phyloP scores from a whole-genome alignment of 805 yeast genomes.

The Pichia nanzhaoensis region DNA sequence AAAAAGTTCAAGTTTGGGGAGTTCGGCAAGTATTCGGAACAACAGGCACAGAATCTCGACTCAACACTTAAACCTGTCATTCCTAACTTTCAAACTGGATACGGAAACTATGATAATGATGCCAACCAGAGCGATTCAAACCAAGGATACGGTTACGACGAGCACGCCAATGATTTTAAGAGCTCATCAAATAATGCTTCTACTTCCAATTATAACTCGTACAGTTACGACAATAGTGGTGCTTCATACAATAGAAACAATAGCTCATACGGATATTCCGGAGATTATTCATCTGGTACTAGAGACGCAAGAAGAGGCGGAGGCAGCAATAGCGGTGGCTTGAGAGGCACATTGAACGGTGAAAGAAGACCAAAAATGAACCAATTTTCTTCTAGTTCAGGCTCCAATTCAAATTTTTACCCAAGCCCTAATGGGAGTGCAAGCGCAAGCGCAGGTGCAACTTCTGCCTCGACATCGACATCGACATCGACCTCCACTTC shows the following conservation, averaged over 20 bases:
- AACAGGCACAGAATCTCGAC: conserved; percentile 21
- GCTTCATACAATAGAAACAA: neutral
- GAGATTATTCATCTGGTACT: neutral
- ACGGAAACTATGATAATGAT: conserved; percentile 9
- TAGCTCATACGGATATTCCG: neutral
- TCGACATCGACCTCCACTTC: no score
- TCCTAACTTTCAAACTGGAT: conserved; percentile 11
- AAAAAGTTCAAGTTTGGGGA: conserved; percentile 41
- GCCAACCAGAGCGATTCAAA: conserved; percentile 18
- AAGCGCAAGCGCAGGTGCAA: no score
- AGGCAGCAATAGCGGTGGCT: no score
- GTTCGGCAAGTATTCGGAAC: conserved; percentile 41
- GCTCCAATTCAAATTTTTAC: no score
- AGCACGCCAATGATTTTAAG: conserved; percentile 12
- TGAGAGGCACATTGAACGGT: neutral
- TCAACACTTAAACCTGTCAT: conserved; percentile 19
- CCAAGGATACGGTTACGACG: conserved; percentile 19
- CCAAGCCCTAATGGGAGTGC: no score
- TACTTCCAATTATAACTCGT: neutral
- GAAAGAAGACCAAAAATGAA: conserved; percentile 6
- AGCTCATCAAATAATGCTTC: neutral
- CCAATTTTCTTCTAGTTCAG: no score
- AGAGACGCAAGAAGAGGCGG: neutral
- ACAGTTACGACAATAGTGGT: neutral
- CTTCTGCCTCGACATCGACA: neutral